These are phyloP conservation scores for Hypoxylon lenormandii DNA, from an alignment of 495 filamentous ascomycete genomes.

Conservation along the genomic window DNA sequence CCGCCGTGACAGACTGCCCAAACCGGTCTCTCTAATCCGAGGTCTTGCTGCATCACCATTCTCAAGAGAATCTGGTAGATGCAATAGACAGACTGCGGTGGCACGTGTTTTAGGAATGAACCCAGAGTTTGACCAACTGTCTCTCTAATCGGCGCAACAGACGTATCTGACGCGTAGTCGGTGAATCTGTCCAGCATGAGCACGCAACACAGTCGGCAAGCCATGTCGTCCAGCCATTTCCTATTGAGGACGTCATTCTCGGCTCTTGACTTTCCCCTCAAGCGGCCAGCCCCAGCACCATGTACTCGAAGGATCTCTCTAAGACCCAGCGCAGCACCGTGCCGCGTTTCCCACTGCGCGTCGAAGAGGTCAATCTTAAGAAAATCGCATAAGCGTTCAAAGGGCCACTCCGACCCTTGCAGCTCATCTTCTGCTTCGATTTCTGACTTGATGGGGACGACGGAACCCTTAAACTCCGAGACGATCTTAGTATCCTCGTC, in stretches of 20 bases:
- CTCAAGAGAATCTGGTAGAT: conserved; percentile 84
- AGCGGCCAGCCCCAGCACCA: conserved; percentile 87
- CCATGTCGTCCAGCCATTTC: conserved; percentile 89
- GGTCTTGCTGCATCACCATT: conserved; percentile 90
- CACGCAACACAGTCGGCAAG: conserved; percentile 90
- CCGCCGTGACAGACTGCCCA: conserved; percentile 98
- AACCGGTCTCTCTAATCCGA: conserved; percentile 73
- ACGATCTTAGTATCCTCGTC: conserved; percentile 93
- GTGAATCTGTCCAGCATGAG: conserved; percentile 98
- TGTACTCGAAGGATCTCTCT: conserved; percentile 93
- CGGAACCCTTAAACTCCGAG: conserved; percentile 91
- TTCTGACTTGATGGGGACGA: conserved; percentile 70
- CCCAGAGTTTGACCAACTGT: conserved; percentile 96
- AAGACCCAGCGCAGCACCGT: conserved; percentile 94
- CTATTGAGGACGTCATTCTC: conserved; percentile 84
- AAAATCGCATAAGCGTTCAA: conserved; percentile 91
- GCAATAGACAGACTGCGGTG: conserved; percentile 76
- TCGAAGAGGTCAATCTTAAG: conserved; percentile 93
- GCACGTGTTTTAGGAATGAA: conserved; percentile 83
- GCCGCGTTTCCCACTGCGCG: conserved; percentile 93
- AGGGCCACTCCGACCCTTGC: conserved; percentile 91
- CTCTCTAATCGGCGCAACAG: conserved; percentile 94
- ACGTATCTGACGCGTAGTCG: conserved; percentile 96
- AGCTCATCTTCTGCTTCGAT: conserved; percentile 76
- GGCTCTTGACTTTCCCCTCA: conserved; percentile 72